Base-by-base conservation (phyloP, 495 filamentous ascomycete genomes). In the Mycothermus thermophilus region DNA sequence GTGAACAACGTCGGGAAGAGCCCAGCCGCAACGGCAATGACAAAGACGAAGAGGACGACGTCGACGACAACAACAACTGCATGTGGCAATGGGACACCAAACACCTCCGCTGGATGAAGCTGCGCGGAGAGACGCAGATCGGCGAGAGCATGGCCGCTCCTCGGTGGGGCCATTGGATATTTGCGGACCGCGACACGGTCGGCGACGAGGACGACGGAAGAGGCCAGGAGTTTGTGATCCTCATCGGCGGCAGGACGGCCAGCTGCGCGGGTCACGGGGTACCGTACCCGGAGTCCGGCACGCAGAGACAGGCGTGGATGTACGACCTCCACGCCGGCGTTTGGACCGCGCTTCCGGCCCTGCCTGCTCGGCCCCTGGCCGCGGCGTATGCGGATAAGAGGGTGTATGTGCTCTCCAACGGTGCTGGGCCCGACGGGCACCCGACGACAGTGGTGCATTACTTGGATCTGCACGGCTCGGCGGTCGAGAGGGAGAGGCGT, bases 81-180 rank as follows among this genome's bases (percentile, higher is more conserved):
- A 43, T 74, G 11, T 72, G 69, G 67, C 38, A 62, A 1, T 74
- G 61, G 37, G 49, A 68, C 38, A 51, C 59, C 2, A 51, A 57
- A 23, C 52, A 44, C 0, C 42, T 66, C 4, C 38, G 47, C 1
- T 69, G 65, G 52, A 29, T 36, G 1, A 46, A 38, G 17, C 35
- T 52, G 21, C 36, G 26, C 0, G 41, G 42, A 6, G 26, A 42
- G 5, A 49, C 41, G 1, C 46, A 55, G 32, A 25, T 55, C 5
- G 39, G 38, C 15, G 41, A 12, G 17, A 27, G 19, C 17, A 40
- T 55, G 40, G 27, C 34, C 8, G n/a, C n/a, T n/a, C 33, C 44
- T 1, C 44, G 52, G 16, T 51, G 23, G 18, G 50, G 41, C 2
- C 52, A 55, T 19, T 29, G 32, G 35, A 35, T 55, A 28, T 48